Evolutionary conservation across 495 filamentous ascomycete genomes (phyloP).

Genomic region (Podospora conica): DNA sequence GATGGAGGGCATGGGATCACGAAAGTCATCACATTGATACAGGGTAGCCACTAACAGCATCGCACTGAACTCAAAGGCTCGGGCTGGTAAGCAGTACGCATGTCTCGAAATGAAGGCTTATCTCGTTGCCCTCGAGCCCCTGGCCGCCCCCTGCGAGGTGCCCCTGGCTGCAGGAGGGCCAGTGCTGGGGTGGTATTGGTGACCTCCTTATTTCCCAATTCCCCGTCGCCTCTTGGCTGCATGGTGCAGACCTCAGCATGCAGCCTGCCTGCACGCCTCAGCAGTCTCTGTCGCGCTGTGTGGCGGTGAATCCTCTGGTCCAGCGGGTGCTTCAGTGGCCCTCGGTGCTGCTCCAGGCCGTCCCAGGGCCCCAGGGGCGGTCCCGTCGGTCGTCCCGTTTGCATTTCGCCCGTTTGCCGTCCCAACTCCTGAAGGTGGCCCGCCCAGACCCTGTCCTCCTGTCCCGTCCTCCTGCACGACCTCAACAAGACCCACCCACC

Average conservation of each 20-base stretch:
- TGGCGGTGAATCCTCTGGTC: conserved; percentile 18
- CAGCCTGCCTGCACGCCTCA: conserved; percentile 12
- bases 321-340: conserved; percentile 6
- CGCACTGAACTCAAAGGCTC: not conserved
- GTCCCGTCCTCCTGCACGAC: not conserved
- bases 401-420: not conserved
- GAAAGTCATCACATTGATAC: not conserved
- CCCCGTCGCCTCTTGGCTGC: conserved; percentile 22
- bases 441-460: conserved; percentile 3
- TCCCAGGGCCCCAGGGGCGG: conserved; percentile 2
- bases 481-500: conserved; percentile 1
- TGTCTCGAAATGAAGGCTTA: conserved; percentile 20
- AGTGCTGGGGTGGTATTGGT: conserved; percentile 19
- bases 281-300: conserved; percentile 2
- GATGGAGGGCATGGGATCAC: not conserved
- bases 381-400: not conserved
- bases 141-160: conserved; percentile 21
- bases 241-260: conserved; percentile 14
- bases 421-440: not conserved
- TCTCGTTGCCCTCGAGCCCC: conserved; percentile 19
- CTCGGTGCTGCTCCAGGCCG: no score
- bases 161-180: conserved; percentile 19
- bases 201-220: conserved; percentile 29
- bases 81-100: conserved; percentile 5
- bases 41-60: not conserved